Base-by-base conservation (phyloP, 1,284 basidiomycete species). In the Cystobasidium slooffiae region DNA sequence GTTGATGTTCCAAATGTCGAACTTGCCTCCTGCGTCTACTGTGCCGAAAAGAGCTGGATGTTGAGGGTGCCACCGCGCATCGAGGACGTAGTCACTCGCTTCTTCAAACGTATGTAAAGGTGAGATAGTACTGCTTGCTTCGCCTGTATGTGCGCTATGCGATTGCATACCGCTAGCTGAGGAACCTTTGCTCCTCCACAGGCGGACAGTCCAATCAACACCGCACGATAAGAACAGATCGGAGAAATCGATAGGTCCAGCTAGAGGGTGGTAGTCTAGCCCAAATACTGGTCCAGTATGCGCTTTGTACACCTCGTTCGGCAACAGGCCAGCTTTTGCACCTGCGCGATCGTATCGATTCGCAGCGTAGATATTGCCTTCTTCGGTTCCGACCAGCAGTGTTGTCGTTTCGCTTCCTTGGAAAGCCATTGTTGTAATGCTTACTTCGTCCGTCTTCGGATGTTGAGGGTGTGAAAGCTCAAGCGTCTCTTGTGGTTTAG, bases 11-110 rank as follows among this genome's bases (percentile, higher is more conserved):
- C 94, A 99, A 59, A 99, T 80, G 81, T 98, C 94, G 82, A 99
- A 94, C 80, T 90, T 91, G 44, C 96, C 97, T 1, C 91, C 90
- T 0, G 94, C 97, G 82, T 99, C 95, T 1, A 94, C 97, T 4
- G 89, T 89, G 16, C 91, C 96, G 82, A 99, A 99, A 55, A 97
- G 76, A 0, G 94, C 93, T 4, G 97, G 97, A 82, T 99, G 95
- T 37, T 88, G 85, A 1, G 95, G 94, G 82, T 98, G 95, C 97
- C 97, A 99, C 81, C 90, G 91, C 63, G 94, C 94, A 83, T 98
- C 96, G 83, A 97, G 98, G n/a, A 99, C 93, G 81, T 98, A 98
- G 82, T 99, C 96, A 81, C 94, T 93, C 12, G 93, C 90, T 82
- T 97, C 95, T 79, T 99, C 95, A 79, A 97, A 97, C 55, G 91